These are phyloP conservation scores for Monosporozyma yasuniensis DNA, from an alignment of 805 yeast species.

Conservation along the genomic window DNA sequence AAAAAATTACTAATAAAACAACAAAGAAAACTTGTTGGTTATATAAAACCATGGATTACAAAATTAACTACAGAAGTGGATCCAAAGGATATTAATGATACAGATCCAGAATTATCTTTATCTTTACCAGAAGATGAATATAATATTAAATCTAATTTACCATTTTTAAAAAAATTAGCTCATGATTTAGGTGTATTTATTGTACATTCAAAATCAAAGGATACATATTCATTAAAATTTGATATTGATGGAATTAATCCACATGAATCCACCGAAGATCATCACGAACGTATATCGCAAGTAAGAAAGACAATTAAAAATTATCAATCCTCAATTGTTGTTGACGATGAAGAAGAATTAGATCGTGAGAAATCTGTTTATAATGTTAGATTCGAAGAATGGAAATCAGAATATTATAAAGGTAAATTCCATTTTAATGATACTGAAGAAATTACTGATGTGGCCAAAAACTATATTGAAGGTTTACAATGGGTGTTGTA, in stretches of 20 bases:
- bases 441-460: conserved; percentile 48
- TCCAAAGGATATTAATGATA: conserved; percentile 34
- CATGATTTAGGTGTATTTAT: conserved; percentile 58
- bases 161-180: conserved; percentile 55
- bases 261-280: conserved; percentile 58
- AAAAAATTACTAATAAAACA: conserved; percentile 56
- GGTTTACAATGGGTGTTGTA: conserved; percentile 95
- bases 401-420: conserved; percentile 83
- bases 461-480: conserved; percentile 77
- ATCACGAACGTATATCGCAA: conserved; percentile 41
- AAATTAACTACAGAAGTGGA: conserved; percentile 22
- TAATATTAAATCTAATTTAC: conserved; percentile 36
- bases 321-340: conserved; percentile 51
- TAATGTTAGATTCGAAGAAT: conserved; percentile 60
- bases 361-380: conserved; percentile 52
- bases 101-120: conserved; percentile 13
- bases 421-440: conserved; percentile 68
- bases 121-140: conserved; percentile 33
- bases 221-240: conserved; percentile 48
- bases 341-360: conserved; percentile 48
- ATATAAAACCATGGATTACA: conserved; percentile 40
- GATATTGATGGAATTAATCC: conserved; percentile 71
- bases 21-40: conserved; percentile 65
- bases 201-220: conserved; percentile 51
- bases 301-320: conserved; percentile 48